Conservation (phyloP, 1,139 yeast species). For the Meyerozyma carpophila region DNA sequence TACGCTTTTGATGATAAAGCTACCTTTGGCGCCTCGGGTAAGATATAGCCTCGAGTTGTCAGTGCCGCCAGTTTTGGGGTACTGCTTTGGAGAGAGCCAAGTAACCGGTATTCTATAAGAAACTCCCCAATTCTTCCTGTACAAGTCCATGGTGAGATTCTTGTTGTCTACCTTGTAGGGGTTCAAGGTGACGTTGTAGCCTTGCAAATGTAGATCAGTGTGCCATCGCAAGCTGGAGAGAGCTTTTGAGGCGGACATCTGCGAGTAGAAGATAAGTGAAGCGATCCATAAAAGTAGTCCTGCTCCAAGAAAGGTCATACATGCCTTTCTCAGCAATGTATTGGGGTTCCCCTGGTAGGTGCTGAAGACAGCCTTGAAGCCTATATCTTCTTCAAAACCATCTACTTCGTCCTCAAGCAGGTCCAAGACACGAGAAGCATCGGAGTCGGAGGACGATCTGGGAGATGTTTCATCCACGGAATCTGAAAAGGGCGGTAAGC, state of each 20-base stretch:
- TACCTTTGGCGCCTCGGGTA: constrained; percentile 12
- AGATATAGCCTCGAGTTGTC: constrained; percentile 13
- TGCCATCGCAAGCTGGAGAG: constrained; percentile 22
- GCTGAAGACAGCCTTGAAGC: constrained; percentile 19
- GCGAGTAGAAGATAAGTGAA: constrained; percentile 27
- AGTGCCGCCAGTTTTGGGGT: constrained; percentile 15
- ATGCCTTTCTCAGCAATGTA: constrained; percentile 6
- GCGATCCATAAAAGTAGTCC: constrained; percentile 21
- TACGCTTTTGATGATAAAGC: constrained; percentile 18
- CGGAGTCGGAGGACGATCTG: constrained; percentile 13
- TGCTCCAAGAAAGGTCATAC: constrained; percentile 4
- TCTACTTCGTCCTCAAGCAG: constrained; percentile 17
- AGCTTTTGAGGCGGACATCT: constrained; percentile 16
- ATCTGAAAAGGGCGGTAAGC: neutral
- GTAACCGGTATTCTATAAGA: constrained; percentile 14
- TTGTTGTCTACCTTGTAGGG: constrained; percentile 20
- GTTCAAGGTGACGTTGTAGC: constrained; percentile 29
- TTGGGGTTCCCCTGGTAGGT: constrained; percentile 13
- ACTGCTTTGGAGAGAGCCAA: constrained; percentile 31
- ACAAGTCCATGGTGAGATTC: constrained; percentile 26
- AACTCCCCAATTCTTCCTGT: constrained; percentile 20
- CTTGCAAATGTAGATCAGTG: constrained; percentile 22
- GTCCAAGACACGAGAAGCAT: constrained; percentile 25
- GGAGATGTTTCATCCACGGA: neutral
- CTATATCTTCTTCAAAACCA: constrained; percentile 21